phyloP scores from a whole-genome alignment of 1,284 basidiomycete species.

The Meripilus lineatus region DNA sequence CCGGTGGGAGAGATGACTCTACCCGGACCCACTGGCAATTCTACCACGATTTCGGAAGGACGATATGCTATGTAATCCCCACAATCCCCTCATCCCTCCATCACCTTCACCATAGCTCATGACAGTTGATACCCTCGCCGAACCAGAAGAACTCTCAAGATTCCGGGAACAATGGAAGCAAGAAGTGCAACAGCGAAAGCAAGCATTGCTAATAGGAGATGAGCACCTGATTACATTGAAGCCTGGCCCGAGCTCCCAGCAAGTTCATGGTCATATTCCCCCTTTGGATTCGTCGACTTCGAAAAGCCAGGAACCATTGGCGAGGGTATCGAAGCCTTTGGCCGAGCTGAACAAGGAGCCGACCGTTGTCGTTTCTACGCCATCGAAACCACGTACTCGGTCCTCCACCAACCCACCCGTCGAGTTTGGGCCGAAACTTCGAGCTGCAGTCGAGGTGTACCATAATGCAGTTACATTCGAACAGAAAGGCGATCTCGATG shows the following conservation, averaged over 20 bases:
- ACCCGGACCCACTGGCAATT: no score
- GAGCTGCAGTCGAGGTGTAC: conserved; percentile 60
- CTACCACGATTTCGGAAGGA: no score
- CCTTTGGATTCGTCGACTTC: neutral
- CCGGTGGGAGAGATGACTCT: no score
- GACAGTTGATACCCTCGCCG: conserved; percentile 14
- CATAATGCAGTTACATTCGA: conserved; percentile 67
- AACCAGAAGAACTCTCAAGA: conserved; percentile 49
- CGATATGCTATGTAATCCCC: no score
- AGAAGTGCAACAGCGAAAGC: conserved; percentile 52
- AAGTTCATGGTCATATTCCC: neutral
- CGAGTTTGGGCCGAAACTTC: conserved; percentile 1
- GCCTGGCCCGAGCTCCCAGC: conserved; percentile 13
- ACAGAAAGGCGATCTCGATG: conserved; percentile 67
- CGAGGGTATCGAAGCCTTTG: no score
- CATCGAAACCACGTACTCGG: no score
- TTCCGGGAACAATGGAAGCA: conserved; percentile 76
- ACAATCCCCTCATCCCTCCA: neutral
- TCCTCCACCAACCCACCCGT: neutral
- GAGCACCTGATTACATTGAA: conserved; percentile 16
- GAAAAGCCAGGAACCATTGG: neutral
- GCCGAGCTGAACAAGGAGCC: conserved; percentile 1
- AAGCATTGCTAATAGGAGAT: no score
- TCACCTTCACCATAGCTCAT: neutral
- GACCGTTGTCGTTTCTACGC: neutral